Base-by-base conservation (phyloP, 352 stramenopile genomes). In the Lagenidium sp. region DNA sequence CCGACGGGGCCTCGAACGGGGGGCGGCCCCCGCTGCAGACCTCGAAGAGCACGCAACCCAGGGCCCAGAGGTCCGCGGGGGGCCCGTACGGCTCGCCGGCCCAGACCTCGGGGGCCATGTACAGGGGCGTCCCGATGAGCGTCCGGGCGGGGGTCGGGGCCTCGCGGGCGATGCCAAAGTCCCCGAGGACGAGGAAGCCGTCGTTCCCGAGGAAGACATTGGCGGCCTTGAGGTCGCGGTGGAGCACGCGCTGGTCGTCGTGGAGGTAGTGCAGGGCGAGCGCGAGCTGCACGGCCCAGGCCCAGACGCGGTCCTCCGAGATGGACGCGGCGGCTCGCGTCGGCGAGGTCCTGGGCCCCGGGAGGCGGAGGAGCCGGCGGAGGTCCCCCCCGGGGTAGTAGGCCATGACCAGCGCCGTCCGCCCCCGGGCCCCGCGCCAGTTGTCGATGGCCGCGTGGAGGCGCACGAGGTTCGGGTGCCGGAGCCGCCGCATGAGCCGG, bases 401-500 rank as follows among this genome's bases (percentile, higher is more conserved):
- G 36, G 93, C 80, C 90, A 97, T 97, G 36, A 95, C 74, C 34
- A 97, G 95, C 42, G n/a, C 82, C 52, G 44, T 53, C 24, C 43
- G 19, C 7, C 65, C 53, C 3, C 53, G 50, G 10, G 47, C 19
- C 21, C 45, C 36, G 19, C 41, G 35, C 47, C 94, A 78, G 4
- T 67, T 57, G 22, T 86, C 60, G 11, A 88, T 55, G n/a, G n/a
- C n/a, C n/a, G n/a, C n/a, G n/a, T n/a, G n/a, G 50, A 96, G 90
- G n/a, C 73, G 71, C 26, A 97, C 86, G 50, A 97, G 82, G 58
- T 97, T 96, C 3, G 90, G 90, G 44, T 97, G 90, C 13, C 57
- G 58, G 34, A 97, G 57, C 36, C 68, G 65, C 55, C 87, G 63
- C 73, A 97, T 79, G 4, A 97, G 50, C 6, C 71, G 53, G 32